Conservation (phyloP, 768 basidiomycete genomes). For the Trametes coccinea region DNA sequence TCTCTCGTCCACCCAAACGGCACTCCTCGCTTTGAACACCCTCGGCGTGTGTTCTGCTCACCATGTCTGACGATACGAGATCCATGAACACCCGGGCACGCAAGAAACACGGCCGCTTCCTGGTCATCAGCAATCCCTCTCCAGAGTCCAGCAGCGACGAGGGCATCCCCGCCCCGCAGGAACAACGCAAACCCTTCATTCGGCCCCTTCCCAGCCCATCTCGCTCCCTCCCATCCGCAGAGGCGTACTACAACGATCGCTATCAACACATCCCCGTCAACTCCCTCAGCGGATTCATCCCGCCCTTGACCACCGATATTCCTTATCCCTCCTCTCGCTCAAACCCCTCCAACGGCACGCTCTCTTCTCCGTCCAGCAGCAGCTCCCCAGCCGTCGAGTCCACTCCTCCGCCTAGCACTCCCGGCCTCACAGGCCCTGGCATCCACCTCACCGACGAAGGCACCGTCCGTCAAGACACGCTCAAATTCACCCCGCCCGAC, state of each 20-base stretch:
- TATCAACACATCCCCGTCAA: conserved; percentile 3
- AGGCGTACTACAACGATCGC: background rate
- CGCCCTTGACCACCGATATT: conserved; percentile 42
- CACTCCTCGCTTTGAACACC: background rate
- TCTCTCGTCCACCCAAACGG: background rate
- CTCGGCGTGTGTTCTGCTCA: background rate
- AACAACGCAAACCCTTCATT: conserved; percentile 29
- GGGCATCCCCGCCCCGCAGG: conserved; percentile 25
- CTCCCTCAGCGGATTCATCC: conserved; percentile 19
- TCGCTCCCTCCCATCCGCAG: conserved; percentile 30
- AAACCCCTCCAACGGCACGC: conserved; percentile 58
- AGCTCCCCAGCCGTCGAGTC: conserved; percentile 66
- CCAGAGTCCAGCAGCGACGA: conserved; percentile 47
- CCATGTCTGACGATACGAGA: conserved; percentile 66
- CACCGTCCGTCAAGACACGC: conserved; percentile 35
- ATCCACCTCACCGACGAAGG: conserved; percentile 42
- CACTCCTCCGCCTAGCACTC: conserved; percentile 72
- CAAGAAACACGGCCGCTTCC: conserved; percentile 37
- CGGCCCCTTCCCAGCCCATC: conserved; percentile 34
- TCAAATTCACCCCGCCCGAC: conserved; percentile 19
- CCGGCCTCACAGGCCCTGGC: conserved; percentile 49
- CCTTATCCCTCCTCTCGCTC: conserved; percentile 39
- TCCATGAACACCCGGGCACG: conserved; percentile 34
- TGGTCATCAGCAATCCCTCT: conserved; percentile 64
- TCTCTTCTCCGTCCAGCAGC: conserved; percentile 70